Evolutionary conservation across 1,139 yeast species (phyloP).

Genomic region (Hanseniaspora sp.): DNA sequence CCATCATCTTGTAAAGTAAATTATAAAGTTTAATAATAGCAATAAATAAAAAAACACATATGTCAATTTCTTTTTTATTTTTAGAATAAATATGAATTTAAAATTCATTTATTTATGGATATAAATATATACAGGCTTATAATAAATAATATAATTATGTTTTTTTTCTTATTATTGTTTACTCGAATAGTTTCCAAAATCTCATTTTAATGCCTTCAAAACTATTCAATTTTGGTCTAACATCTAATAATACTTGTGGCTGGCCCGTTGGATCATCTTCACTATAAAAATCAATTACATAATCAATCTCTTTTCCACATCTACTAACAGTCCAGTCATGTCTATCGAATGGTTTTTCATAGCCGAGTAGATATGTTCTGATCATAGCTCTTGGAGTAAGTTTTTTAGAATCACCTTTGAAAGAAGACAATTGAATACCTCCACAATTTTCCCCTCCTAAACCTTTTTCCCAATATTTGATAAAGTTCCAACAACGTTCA

Average conservation of each 20-base stretch:
- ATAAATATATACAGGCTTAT: too few relatives aligned
- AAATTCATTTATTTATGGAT: too few relatives aligned
- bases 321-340: slow-evolving; percentile 93
- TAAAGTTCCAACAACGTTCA: slow-evolving; percentile 84
- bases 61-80: too few relatives aligned
- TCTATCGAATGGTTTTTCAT: slow-evolving; percentile 78
- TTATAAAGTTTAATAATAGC: too few relatives aligned
- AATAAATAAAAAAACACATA: too few relatives aligned
- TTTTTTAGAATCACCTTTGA: slow-evolving; percentile 78
- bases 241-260: slow-evolving; percentile 72
- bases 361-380: slow-evolving; percentile 48
- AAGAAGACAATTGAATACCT: slow-evolving; percentile 72
- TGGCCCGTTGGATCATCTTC: slow-evolving; percentile 37
- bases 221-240: slow-evolving; percentile 75
- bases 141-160: too few relatives aligned
- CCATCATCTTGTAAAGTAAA: too few relatives aligned
- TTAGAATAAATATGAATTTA: too few relatives aligned
- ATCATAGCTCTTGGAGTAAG: slow-evolving; percentile 84
- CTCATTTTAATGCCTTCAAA: slow-evolving; percentile 72
- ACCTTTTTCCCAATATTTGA: slow-evolving; percentile 66
- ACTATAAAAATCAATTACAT: slow-evolving; percentile 84
- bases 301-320: slow-evolving; percentile 73
- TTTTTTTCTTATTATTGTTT: slow-evolving; percentile 17
- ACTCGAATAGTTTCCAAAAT: slow-evolving; percentile 47
- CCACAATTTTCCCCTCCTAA: slow-evolving; percentile 63